Evolutionary conservation across 2,329 filamentous ascomycete genomes (phyloP), one percentile per base, ranked within the genome.

Genomic region (Stromatinia cepivora): DNA sequence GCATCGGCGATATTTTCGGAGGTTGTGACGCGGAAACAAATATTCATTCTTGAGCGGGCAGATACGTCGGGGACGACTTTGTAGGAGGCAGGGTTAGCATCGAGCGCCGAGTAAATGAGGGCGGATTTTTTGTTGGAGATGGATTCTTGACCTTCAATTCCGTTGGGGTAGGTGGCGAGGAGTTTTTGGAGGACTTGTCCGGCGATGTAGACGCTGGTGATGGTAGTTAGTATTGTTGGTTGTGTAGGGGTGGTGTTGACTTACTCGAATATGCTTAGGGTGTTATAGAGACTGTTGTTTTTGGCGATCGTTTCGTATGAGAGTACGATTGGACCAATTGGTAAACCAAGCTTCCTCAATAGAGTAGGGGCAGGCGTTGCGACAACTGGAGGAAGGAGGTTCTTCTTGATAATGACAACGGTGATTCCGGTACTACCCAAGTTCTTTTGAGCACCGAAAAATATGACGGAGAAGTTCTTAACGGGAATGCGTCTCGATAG

Each of bases 221-320:
- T 39, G 22, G 28, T 45, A 9, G 28, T 73, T 58, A 72, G 69
- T 28, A 50, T 36, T 53, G 17, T 53, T 72, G 28, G 71, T 36
- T 56, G 22, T 52, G 13, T 20, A 34, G 13, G 36, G n/a, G 2
- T 46, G 1, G 4, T 81, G 34, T n/a, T 3, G 20, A 71, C 85
- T 77, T 79, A 88, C 87, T 78, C 94, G 77, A 98, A 97, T 77
- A 98, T 97, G 76, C 92, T 94, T 15, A 98, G 83, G 0, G 94
- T 98, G 81, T 98, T 98, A 83, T 98, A 98, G 39, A 98, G 85
- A 75, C 91, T 95, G 82, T 97, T 95, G 82, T 96, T 96, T 84
- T 96, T 96, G 53, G 92, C 90, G 73, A 95, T 90, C 0, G 87
- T 93, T 72, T 93, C 90, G 78, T 94, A 98, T 73, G 92, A 87